Base-by-base conservation (phyloP, 352 stramenopile genomes). In the Phytopythium vexans region DNA sequence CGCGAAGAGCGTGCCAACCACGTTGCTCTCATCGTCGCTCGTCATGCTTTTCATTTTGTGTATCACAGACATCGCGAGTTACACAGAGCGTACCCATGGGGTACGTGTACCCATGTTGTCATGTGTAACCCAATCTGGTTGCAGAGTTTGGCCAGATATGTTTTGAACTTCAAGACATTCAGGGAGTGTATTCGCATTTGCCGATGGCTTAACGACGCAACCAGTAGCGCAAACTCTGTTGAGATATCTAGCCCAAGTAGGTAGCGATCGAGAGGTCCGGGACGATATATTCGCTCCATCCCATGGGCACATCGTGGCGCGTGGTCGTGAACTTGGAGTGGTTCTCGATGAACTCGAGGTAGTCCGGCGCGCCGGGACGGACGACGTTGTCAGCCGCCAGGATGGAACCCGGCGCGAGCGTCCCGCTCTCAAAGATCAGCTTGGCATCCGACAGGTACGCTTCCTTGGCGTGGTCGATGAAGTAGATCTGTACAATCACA, bases 401-500 rank as follows among this genome's bases (percentile, higher is more conserved):
- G 2, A 74, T 27, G 7, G 67, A 72, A 4, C 61, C 52, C 7
- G 64, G 52, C 8, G 54, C 36, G 10, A 81, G 57, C 35, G 54
- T 62, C 5, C 66, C 56, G 33, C 60, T 81, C n/a, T 63, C 61
- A 8, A 70, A 7, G 31, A 81, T 73, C n/a, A 74, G 61, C 65
- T 81, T 74, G 27, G 65, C 45, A 51, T 77, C 67, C 3, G 52
- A 39, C 12, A 80, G 48, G 44, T 80, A 77, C 15, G 60, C 39
- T 1, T 41, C 59, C 60, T 77, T 77, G 41, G 75, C 66, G 50
- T 80, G 67, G 54, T 80, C 71, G 41, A 82, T 77, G 40, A 82
- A 78, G 62, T 64, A 73, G n/a, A 77, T 57, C 65, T 74, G 36
- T 12, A 15, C 31, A 27, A 6, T 16, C 14, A 3, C 5, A 42